A percentile compares a stretch with the other conserved stretches of the same genome.
Conservation (phyloP, 2,329 filamentous ascomycete species). For the Penicillium sp. region DNA sequence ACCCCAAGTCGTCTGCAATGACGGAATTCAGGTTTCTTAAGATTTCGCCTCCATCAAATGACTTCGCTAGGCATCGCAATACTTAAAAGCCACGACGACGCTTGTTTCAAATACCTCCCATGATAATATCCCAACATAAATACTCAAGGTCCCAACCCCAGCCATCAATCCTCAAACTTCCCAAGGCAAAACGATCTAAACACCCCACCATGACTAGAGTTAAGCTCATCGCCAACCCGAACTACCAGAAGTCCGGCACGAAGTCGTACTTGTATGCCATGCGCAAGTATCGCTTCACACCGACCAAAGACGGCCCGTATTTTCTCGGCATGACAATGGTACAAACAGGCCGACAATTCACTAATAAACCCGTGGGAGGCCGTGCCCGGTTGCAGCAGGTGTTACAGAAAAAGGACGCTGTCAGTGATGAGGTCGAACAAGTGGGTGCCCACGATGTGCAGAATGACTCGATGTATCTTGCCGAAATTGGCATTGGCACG, state of each 20-base stretch:
- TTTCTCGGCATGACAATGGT: constrained; percentile 49
- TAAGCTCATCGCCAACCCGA: constrained; percentile 55
- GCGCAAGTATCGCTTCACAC: constrained; percentile 61
- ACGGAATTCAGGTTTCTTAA: not conserved
- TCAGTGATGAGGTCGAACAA: constrained; percentile 42
- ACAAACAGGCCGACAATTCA: constrained; percentile 50
- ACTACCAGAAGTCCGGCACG: constrained; percentile 57
- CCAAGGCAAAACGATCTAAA: constrained; percentile 11
- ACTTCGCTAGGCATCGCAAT: not conserved
- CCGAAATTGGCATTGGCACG: constrained; percentile 62
- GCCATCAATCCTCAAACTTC: constrained; percentile 9
- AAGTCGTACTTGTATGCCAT: constrained; percentile 63
- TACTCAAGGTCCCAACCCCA: not conserved
- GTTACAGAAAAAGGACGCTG: constrained; percentile 49
- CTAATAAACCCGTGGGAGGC: constrained; percentile 49
- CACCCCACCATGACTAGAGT: constrained; percentile 44
- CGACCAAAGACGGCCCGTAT: constrained; percentile 63
- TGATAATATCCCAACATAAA: not conserved
- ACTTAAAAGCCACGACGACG: not conserved
- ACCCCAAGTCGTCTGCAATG: constrained; percentile 1
- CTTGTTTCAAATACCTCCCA: not conserved
- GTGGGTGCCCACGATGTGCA: constrained; percentile 63
- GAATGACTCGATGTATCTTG: constrained; percentile 65
- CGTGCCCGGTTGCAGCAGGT: constrained; percentile 47
- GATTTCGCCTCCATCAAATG: not conserved